Evolutionary conservation across 2,329 filamentous ascomycete species (phyloP).

Genomic region (Cytospora leucostoma): DNA sequence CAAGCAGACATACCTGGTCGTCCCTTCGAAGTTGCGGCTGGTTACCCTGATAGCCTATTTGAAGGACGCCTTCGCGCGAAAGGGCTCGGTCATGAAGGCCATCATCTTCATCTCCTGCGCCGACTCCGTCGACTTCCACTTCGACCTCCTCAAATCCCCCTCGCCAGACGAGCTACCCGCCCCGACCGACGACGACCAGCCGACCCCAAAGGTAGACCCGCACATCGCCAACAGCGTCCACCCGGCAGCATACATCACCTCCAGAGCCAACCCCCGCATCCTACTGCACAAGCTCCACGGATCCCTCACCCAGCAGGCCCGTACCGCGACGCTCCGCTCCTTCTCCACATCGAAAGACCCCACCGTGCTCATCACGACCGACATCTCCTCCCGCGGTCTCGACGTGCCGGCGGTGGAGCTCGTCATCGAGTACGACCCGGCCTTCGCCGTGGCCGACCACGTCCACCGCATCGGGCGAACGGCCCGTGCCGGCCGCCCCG

Average conservation of each 20-base stretch:
- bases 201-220: slow-evolving; percentile 37
- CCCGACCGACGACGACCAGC: slow-evolving; percentile 26
- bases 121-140: slow-evolving; percentile 96
- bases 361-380: slow-evolving; percentile 86
- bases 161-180: slow-evolving; percentile 36
- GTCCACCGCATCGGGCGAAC: slow-evolving; percentile 93
- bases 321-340: slow-evolving; percentile 80
- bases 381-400: slow-evolving; percentile 92
- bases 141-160: slow-evolving; percentile 68
- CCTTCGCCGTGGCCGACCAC: slow-evolving; percentile 91
- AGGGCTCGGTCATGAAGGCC: slow-evolving; percentile 91
- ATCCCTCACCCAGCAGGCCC: slow-evolving; percentile 82
- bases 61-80: slow-evolving; percentile 83
- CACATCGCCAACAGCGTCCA: slow-evolving; percentile 52
- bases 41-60: slow-evolving; percentile 84
- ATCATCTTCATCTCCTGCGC: slow-evolving; percentile 97
- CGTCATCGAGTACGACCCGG: slow-evolving; percentile 93
- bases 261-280: slow-evolving; percentile 71
- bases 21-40: slow-evolving; percentile 85
- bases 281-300: slow-evolving; percentile 86
- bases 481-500: slow-evolving; percentile 85
- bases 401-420: slow-evolving; percentile 94
- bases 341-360: slow-evolving; percentile 76
- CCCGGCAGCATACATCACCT: slow-evolving; percentile 71
- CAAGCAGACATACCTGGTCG: slow-evolving; percentile 86